These are phyloP conservation scores for Maudiozyma pseudohumilis DNA, from an alignment of 805 yeast genomes.

Conservation along the genomic window DNA sequence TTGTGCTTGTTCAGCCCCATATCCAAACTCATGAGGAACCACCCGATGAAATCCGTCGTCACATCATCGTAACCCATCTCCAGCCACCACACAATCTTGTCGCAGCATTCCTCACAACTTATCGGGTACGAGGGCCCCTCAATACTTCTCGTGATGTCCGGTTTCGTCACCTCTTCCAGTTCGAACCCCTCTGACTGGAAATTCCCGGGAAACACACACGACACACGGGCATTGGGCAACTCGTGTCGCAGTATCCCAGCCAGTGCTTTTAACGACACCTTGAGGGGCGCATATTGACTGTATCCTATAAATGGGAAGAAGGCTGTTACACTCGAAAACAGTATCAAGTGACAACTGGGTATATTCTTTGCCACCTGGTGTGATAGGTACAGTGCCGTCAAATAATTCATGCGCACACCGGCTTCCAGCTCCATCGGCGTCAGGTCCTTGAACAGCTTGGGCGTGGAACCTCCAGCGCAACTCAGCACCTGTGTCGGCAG, in stretches of 20 bases:
- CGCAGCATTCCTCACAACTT: constrained; percentile 55
- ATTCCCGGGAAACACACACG: constrained; percentile 80
- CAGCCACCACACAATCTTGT: constrained; percentile 45
- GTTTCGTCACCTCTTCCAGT: constrained; percentile 77
- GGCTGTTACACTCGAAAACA: constrained; percentile 69
- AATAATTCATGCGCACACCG: constrained; percentile 64
- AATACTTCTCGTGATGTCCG: constrained; percentile 66
- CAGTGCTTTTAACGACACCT: constrained; percentile 70
- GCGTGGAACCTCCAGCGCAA: constrained; percentile 82
- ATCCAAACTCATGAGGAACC: constrained; percentile 59
- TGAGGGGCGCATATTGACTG: constrained; percentile 80
- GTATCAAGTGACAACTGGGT: constrained; percentile 43
- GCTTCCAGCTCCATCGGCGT: constrained; percentile 44
- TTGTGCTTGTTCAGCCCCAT: constrained; percentile 56
- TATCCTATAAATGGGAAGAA: constrained; percentile 88
- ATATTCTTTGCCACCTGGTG: constrained; percentile 46
- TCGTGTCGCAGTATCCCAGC: constrained; percentile 80
- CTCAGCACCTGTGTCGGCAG: constrained; percentile 67
- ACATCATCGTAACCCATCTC: constrained; percentile 60
- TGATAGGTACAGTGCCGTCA: constrained; percentile 58
- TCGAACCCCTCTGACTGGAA: constrained; percentile 80
- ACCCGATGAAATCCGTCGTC: constrained; percentile 77
- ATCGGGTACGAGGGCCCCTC: constrained; percentile 81
- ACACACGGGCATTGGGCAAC: constrained; percentile 58
- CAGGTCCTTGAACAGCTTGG: constrained; percentile 66